phyloP scores from a whole-genome alignment of 2,329 filamentous ascomycete genomes.

The Coniochaeta hoffmannii region DNA sequence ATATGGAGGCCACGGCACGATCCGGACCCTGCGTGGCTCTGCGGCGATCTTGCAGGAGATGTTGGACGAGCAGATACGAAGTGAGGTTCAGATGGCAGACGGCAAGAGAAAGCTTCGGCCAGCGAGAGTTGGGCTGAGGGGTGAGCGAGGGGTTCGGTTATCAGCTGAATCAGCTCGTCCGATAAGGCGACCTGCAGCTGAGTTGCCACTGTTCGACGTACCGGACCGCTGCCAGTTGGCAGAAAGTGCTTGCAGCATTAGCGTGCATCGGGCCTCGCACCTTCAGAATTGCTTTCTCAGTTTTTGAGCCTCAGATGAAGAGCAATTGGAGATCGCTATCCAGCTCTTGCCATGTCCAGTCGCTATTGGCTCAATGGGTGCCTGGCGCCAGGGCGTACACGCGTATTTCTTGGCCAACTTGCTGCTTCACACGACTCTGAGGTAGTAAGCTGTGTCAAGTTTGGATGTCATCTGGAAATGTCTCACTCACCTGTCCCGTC shows the following conservation, averaged over 20 bases:
- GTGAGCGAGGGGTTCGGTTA: background rate
- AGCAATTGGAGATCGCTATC: too few relatives aligned
- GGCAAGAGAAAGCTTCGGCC: background rate
- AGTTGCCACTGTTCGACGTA: background rate
- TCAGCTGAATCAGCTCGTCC: background rate
- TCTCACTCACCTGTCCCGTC: background rate
- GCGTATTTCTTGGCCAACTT: too few relatives aligned
- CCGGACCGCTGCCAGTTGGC: background rate
- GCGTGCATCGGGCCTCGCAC: too few relatives aligned
- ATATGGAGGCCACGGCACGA: background rate
- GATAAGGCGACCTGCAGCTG: slow-evolving; percentile 1
- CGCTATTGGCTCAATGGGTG: too few relatives aligned
- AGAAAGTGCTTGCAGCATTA: background rate
- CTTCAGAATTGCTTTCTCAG: too few relatives aligned
- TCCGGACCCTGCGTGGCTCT: background rate
- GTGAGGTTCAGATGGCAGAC: background rate
- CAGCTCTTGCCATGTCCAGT: too few relatives aligned
- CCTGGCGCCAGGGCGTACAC: too few relatives aligned
- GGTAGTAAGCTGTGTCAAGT: too few relatives aligned
- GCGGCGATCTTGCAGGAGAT: background rate
- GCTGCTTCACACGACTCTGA: too few relatives aligned
- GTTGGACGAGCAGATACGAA: background rate
- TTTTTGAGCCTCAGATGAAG: too few relatives aligned
- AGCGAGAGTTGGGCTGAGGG: background rate
- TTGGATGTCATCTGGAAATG: too few relatives aligned